phyloP scores from a whole-genome alignment of 192 early-diverging fungal genomes.

The Lobosporangium transversale region DNA sequence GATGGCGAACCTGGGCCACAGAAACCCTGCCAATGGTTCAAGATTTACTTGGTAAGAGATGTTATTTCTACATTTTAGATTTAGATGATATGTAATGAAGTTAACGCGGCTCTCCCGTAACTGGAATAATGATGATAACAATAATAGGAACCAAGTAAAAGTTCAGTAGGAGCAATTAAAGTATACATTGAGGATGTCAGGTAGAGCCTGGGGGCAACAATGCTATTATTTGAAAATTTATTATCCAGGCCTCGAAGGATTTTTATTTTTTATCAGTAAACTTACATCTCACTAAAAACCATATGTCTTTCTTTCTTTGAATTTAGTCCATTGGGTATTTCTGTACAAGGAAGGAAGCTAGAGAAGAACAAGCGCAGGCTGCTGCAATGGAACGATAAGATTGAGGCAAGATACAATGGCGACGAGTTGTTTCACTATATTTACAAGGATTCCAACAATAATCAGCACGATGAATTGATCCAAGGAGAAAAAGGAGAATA shows the following conservation, averaged over 20 bases:
- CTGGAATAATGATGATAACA: no score
- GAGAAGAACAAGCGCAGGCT: not conserved
- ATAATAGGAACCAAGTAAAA: not conserved
- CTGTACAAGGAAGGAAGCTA: not conserved
- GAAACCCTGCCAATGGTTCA: not conserved
- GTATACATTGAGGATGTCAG: constrained; percentile 5
- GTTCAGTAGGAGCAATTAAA: not conserved
- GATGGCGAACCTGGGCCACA: constrained; percentile 9
- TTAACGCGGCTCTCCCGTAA: no score
- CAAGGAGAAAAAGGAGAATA: constrained; percentile 1
- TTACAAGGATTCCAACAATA: not conserved
- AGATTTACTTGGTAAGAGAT: not conserved
- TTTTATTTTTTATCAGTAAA: not conserved
- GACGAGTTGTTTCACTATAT: not conserved
- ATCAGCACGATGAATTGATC: not conserved
- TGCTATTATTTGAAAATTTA: not conserved
- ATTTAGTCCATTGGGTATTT: not conserved
- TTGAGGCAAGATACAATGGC: not conserved
- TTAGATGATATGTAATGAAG: no score
- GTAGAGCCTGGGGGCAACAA: not conserved
- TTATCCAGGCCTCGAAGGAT: not conserved
- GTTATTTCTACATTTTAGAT: constrained; percentile 1
- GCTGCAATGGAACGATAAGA: not conserved
- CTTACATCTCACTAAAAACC: not conserved
- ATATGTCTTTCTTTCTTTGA: not conserved